Conservation (phyloP, 2,329 filamentous ascomycete genomes). For the Alternaria sp. region DNA sequence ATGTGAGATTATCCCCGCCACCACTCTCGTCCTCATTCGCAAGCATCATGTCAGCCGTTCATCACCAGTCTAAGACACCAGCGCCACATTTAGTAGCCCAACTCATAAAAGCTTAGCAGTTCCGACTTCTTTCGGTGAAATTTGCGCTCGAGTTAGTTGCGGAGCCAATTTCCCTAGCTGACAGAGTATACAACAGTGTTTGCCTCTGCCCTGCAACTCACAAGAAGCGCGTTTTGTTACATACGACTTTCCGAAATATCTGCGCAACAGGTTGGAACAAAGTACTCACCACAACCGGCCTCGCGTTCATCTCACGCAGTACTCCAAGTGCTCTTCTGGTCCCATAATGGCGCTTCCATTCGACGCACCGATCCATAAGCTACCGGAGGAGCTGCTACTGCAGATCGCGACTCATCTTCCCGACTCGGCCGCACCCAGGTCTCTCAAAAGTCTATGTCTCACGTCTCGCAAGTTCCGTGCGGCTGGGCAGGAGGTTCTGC, state of each 20-base stretch:
- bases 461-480: slow-evolving; percentile 28
- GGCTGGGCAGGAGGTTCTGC: slow-evolving; percentile 29
- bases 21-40: background rate
- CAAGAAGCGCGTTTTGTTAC: background rate
- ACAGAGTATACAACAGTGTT: background rate
- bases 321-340: background rate
- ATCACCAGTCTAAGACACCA: background rate
- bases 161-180: background rate
- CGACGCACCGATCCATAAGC: slow-evolving; percentile 15
- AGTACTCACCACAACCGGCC: background rate
- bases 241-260: background rate
- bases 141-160: background rate
- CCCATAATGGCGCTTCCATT: background rate
- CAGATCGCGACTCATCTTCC: slow-evolving; percentile 26
- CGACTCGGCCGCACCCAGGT: slow-evolving; percentile 17
- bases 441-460: slow-evolving; percentile 28
- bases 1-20: background rate
- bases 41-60: background rate
- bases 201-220: background rate
- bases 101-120: background rate
- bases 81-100: background rate
- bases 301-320: background rate
- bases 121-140: background rate
- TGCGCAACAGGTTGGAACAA: background rate
- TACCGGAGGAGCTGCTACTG: slow-evolving; percentile 35